A percentile compares a stretch with the other conserved stretches of the same genome.
Evolutionary conservation across 192 early-diverging fungal species (phyloP).

Genomic region (Phycomyces nitens): DNA sequence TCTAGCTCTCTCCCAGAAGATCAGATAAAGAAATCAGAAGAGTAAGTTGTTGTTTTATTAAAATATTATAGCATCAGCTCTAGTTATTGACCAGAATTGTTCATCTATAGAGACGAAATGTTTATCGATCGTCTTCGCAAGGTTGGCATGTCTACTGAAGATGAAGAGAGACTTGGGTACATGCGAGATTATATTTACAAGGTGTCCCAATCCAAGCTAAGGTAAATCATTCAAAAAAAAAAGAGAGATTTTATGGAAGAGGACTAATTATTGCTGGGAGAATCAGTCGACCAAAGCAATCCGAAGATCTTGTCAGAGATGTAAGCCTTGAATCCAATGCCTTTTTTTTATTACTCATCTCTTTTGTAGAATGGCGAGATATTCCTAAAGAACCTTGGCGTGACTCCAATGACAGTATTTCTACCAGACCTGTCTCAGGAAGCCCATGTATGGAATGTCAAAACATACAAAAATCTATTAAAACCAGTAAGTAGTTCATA

Average conservation of each 20-base stretch:
- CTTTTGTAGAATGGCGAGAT: slow-evolving; percentile 39
- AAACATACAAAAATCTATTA: not conserved
- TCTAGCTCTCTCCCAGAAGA: slow-evolving; percentile 21
- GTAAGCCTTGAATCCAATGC: slow-evolving; percentile 1
- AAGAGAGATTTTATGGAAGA: not conserved
- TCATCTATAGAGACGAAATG: slow-evolving; percentile 42
- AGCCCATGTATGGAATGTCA: slow-evolving; percentile 1
- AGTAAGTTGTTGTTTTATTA: no score
- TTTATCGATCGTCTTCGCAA: slow-evolving; percentile 52
- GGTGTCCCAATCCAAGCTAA: slow-evolving; percentile 51
- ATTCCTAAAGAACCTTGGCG: slow-evolving; percentile 54
- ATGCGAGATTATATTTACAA: slow-evolving; percentile 81
- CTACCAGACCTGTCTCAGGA: slow-evolving; percentile 36
- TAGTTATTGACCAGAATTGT: not conserved
- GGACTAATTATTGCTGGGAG: not conserved
- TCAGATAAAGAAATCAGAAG: slow-evolving; percentile 40
- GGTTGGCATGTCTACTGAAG: slow-evolving; percentile 72
- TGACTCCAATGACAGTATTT: slow-evolving; percentile 70
- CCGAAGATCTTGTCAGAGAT: slow-evolving; percentile 23
- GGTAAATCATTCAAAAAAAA: slow-evolving; percentile 10
- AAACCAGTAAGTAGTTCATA: not conserved
- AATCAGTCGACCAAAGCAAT: slow-evolving; percentile 23
- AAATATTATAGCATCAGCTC: not conserved
- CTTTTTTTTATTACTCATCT: not conserved
- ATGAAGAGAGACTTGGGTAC: slow-evolving; percentile 67